phyloP scores from a whole-genome alignment of 371 early-diverging fungal species.

The Mucor velutinosus region DNA sequence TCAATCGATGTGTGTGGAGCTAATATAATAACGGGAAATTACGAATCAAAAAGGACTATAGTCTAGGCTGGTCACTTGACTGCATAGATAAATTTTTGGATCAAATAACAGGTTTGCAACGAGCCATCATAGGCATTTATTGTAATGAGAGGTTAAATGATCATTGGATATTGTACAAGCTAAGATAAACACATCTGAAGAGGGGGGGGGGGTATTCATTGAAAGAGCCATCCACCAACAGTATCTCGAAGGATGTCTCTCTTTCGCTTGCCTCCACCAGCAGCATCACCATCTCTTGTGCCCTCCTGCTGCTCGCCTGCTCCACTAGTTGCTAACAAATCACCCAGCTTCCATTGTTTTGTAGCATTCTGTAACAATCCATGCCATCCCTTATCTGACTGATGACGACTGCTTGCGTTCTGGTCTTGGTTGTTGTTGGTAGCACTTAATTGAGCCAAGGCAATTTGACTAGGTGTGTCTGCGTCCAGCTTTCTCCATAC shows the following conservation, averaged over 20 bases:
- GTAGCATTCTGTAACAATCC: slow-evolving; percentile 33
- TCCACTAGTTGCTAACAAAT: slow-evolving; percentile 17
- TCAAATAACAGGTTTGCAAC: no score
- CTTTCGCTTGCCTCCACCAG: slow-evolving; percentile 21
- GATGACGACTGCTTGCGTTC: not conserved
- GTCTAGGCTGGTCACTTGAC: no score
- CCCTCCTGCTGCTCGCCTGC: not conserved
- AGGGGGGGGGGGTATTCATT: not conserved
- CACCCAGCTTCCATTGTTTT: slow-evolving; percentile 35
- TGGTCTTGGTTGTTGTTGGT: not conserved
- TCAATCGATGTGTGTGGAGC: no score
- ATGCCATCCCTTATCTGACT: slow-evolving; percentile 24
- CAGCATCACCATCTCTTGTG: not conserved
- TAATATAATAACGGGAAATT: no score
- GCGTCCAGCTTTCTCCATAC: slow-evolving; percentile 61
- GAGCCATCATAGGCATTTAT: no score
- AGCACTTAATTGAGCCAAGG: slow-evolving; percentile 17
- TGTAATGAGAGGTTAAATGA: no score
- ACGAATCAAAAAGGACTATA: no score
- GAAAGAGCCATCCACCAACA: slow-evolving; percentile 34
- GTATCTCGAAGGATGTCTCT: slow-evolving; percentile 34
- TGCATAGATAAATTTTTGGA: no score
- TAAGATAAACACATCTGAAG: not conserved
- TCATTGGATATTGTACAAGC: not conserved
- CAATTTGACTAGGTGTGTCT: slow-evolving; percentile 28